Evolutionary conservation across 805 yeast genomes (phyloP).

Genomic region (Zygotorulaspora chibaensis): DNA sequence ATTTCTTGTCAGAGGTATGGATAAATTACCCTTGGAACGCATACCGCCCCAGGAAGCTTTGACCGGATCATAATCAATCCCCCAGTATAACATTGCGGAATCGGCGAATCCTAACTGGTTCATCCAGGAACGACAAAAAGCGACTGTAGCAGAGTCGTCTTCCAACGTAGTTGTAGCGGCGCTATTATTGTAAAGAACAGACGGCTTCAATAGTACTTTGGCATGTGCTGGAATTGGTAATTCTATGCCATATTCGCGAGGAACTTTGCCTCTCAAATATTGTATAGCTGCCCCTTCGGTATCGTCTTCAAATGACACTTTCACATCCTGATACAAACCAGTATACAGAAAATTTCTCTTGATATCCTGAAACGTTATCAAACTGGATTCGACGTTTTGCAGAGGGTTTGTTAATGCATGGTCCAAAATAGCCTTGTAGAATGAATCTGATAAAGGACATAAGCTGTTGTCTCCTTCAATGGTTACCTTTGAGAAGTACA

Average conservation of each 20-base stretch:
- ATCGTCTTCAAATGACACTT: conserved; percentile 42
- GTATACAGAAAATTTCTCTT: conserved; percentile 40
- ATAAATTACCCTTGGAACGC: conserved; percentile 46
- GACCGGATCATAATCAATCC: conserved; percentile 46
- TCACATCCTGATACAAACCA: conserved; percentile 42
- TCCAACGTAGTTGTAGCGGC: conserved; percentile 36
- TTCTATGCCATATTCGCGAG: conserved; percentile 37
- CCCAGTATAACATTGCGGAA: conserved; percentile 43
- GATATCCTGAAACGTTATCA: conserved; percentile 36
- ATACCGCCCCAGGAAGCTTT: conserved; percentile 43
- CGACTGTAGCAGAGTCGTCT: conserved; percentile 35
- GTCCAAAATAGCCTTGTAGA: conserved; percentile 43
- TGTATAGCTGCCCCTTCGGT: conserved; percentile 12
- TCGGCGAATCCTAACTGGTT: conserved; percentile 61
- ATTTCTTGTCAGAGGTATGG: conserved; percentile 42
- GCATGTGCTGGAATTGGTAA: conserved; percentile 44
- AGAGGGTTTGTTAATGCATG: conserved; percentile 44
- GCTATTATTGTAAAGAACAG: conserved; percentile 27
- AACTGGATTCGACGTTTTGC: conserved; percentile 37
- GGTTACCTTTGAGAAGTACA: conserved; percentile 20
- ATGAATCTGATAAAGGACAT: conserved; percentile 39
- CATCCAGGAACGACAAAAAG: conserved; percentile 37
- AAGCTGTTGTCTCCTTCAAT: conserved; percentile 19
- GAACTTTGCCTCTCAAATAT: conserved; percentile 9
- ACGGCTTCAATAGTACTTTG: conserved; percentile 38